These are phyloP conservation scores for Leccinum aurantiacum DNA, from an alignment of 768 basidiomycete genomes.

Conservation along the genomic window DNA sequence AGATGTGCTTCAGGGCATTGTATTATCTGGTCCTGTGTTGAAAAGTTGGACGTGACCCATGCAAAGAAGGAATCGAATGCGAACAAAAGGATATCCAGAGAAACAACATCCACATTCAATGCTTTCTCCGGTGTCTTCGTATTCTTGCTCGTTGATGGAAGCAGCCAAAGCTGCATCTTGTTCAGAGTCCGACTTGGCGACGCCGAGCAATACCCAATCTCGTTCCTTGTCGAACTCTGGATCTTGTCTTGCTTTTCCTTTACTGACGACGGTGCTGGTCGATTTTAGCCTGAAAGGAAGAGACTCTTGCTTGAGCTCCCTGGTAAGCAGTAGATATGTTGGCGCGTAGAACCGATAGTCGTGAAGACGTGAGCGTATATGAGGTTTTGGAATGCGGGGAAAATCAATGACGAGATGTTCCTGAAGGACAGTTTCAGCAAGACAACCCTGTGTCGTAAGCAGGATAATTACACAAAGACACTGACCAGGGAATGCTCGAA, in stretches of 20 bases:
- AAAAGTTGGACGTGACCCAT: background rate
- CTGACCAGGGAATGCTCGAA: slow-evolving; percentile 50
- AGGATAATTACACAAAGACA: background rate
- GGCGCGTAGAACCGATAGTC: slow-evolving; percentile 60
- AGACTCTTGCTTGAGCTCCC: slow-evolving; percentile 30
- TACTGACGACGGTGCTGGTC: slow-evolving; percentile 37
- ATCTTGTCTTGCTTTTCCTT: slow-evolving; percentile 42
- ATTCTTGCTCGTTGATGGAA: slow-evolving; percentile 40
- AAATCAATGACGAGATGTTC: slow-evolving; percentile 56
- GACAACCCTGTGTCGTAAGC: background rate
- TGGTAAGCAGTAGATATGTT: slow-evolving; percentile 51
- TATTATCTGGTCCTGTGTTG: slow-evolving; percentile 70
- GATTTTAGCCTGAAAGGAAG: slow-evolving; percentile 42
- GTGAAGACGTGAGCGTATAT: slow-evolving; percentile 48
- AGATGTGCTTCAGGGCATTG: slow-evolving; percentile 90
- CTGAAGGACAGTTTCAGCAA: slow-evolving; percentile 30
- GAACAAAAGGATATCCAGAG: slow-evolving; percentile 63
- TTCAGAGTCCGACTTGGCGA: slow-evolving; percentile 26
- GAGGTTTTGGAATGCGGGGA: slow-evolving; percentile 53
- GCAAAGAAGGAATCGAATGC: slow-evolving; percentile 28
- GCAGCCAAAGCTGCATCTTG: slow-evolving; percentile 34
- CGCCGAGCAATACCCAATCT: slow-evolving; percentile 46
- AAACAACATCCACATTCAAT: slow-evolving; percentile 93
- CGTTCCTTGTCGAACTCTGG: slow-evolving; percentile 45
- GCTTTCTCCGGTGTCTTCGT: slow-evolving; percentile 52